Base-by-base conservation (phyloP, 345 rosid species). In the Eucalyptus sp. region DNA sequence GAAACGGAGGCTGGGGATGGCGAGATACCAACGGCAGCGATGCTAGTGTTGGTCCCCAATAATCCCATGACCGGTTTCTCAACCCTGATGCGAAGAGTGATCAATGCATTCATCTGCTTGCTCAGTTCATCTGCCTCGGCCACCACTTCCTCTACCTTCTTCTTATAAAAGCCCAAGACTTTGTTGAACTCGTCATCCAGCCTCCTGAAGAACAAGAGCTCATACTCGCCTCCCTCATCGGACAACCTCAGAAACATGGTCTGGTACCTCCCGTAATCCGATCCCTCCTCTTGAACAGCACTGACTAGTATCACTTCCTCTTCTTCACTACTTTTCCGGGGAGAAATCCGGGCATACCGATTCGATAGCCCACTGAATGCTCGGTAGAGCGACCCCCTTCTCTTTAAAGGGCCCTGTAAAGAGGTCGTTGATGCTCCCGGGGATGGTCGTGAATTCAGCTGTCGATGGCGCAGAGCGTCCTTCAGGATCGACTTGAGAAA, bases 141-240 rank as follows among this genome's bases (percentile, higher is more conserved):
- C 60, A 91, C 49, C 93, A 94, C 94, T 89, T 91, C 96, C 37
- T 92, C 91, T 2, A 93, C 90, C 91, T 95, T 94, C n/a, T 93
- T 95, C 89, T 88, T 90, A 89, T 91, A 95, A 92, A 95, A 96
- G 13, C 80, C 86, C 88, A 92, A 90, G 27, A 94, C 95, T 90
- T 94, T 95, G 92, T 95, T 96, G 14, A 95, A 93, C 90, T 96
- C 95, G 86, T 93, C 93, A 87, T 96, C 97, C 33, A 95, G 94
- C 89, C 91, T 96, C 37, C 86, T 88, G 41, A 94, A 94, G 93
- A 96, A 96, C 0, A 33, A 84, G 10, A 88, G 93, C 91, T 94
- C 96, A 9, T 90, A 41, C 6, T 92, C 93, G 31, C 93, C 93
- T 81, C 95, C 96, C 83, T 88, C 91, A 37, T 93, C 95, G 87